Percentiles rank a stretch among this genome's conserved stretches.
These are phyloP conservation scores for Isabelozyma heimii DNA, from an alignment of 805 yeast genomes.

Conservation along the genomic window DNA sequence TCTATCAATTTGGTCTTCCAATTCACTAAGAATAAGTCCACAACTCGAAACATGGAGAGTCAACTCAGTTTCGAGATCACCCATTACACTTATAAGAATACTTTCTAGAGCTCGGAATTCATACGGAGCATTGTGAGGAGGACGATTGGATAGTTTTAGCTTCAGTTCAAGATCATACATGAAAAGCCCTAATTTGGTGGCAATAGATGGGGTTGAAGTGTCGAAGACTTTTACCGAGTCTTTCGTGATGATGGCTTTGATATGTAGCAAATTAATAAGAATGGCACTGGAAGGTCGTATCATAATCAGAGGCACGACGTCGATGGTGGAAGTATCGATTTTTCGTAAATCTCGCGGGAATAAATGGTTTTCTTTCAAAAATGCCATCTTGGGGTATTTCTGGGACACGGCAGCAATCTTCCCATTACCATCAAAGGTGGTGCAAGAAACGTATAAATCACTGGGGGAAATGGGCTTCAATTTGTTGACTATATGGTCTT, in stretches of 20 bases:
- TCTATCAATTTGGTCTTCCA: slow-evolving; percentile 80
- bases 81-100: slow-evolving; percentile 76
- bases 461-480: slow-evolving; percentile 46
- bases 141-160: slow-evolving; percentile 39
- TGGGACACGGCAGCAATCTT: slow-evolving; percentile 66
- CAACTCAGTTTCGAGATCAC: slow-evolving; percentile 73
- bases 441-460: slow-evolving; percentile 66
- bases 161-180: slow-evolving; percentile 83
- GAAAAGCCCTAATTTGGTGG: slow-evolving; percentile 68
- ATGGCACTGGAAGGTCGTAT: slow-evolving; percentile 74
- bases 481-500: slow-evolving; percentile 8
- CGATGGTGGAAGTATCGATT: slow-evolving; percentile 69
- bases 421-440: slow-evolving; percentile 73
- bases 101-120: slow-evolving; percentile 85
- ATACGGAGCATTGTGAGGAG: slow-evolving; percentile 35
- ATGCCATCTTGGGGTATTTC: slow-evolving; percentile 69
- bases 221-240: slow-evolving; percentile 85
- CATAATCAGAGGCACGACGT: slow-evolving; percentile 86
- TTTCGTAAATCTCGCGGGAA: slow-evolving; percentile 87
- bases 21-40: slow-evolving; percentile 60
- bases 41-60: slow-evolving; percentile 56
- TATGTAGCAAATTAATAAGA: slow-evolving; percentile 77
- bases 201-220: slow-evolving; percentile 63
- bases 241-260: slow-evolving; percentile 82
- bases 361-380: slow-evolving; percentile 66